phyloP scores from a whole-genome alignment of 23 red algal species.

The Gracilaria vermiculophylla region DNA sequence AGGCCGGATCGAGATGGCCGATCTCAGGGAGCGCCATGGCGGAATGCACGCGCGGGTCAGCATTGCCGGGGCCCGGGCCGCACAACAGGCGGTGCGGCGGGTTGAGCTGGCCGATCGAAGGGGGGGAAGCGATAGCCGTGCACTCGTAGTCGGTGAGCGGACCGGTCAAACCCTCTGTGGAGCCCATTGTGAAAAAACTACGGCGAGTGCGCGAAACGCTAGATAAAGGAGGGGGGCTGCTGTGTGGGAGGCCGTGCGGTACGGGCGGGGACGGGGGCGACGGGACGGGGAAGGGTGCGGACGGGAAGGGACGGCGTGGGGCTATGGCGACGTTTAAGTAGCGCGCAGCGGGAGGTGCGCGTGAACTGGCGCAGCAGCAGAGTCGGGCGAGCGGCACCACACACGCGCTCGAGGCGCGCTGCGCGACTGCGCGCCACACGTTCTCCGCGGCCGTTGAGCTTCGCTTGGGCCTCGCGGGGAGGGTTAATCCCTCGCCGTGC shows the following conservation, averaged over 20 bases:
- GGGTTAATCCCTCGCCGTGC: neutral
- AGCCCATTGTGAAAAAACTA: neutral
- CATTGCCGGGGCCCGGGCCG: slow-evolving; percentile 73
- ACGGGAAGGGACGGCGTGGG: neutral
- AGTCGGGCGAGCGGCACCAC: neutral
- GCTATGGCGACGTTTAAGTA: neutral
- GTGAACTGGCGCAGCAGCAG: neutral
- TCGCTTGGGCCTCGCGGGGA: neutral
- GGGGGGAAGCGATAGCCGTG: slow-evolving; percentile 30
- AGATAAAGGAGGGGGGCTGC: too few species aligned
- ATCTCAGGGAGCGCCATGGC: slow-evolving; percentile 67
- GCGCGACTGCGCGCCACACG: slow-evolving; percentile 2
- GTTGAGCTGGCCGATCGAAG: slow-evolving; percentile 31
- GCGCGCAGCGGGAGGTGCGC: neutral
- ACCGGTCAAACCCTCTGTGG: slow-evolving; percentile 39
- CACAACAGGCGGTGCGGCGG: slow-evolving; percentile 74
- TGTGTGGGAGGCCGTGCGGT: too few species aligned
- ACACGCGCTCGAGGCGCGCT: neutral
- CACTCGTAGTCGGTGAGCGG: slow-evolving; percentile 53
- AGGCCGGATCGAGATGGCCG: slow-evolving; percentile 75
- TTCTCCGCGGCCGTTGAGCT: neutral
- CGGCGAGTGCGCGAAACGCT: too few species aligned
- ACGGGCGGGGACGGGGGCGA: too few species aligned
- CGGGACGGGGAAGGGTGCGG: neutral
- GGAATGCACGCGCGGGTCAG: slow-evolving; percentile 66